These are phyloP conservation scores for Elongisporangium anandrum DNA, from an alignment of 352 stramenopile genomes.

Conservation along the genomic window DNA sequence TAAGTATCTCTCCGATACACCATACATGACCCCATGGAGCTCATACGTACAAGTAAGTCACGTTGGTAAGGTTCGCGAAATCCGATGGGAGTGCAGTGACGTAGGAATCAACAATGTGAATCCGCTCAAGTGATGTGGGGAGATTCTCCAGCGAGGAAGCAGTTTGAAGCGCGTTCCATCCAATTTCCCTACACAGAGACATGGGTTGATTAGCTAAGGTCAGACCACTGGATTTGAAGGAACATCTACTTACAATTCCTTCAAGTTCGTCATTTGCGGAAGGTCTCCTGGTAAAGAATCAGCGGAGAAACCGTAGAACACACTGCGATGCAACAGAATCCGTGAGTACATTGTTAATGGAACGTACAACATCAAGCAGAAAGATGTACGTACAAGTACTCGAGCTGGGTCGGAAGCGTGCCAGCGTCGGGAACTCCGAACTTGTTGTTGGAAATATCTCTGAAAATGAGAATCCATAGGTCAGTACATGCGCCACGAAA, in stretches of 20 bases:
- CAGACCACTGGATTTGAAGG: not conserved
- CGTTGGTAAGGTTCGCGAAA: conserved; percentile 16
- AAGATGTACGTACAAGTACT: conserved; percentile 14
- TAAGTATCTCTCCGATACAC: not conserved
- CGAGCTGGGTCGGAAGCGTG: conserved; percentile 17
- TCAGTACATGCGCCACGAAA: not conserved
- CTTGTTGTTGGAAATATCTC: conserved; percentile 17
- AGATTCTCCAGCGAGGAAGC: conserved; percentile 14
- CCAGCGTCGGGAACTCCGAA: conserved; percentile 11
- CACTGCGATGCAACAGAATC: not conserved
- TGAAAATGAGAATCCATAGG: not conserved
- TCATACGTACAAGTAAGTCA: conserved; percentile 14
- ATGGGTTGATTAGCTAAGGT: not conserved
- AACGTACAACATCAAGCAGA: not conserved
- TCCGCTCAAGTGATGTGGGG: conserved; percentile 16
- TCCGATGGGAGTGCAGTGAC: conserved; percentile 18
- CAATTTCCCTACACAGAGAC: conserved; percentile 18
- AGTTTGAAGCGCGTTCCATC: conserved; percentile 28
- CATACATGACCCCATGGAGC: not conserved
- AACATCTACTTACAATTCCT: not conserved
- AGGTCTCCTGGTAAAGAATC: not conserved
- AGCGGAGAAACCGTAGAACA: not conserved
- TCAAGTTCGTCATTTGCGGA: not conserved
- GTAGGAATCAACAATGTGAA: conserved; percentile 15
- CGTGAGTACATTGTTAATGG: not conserved